A percentile compares a stretch with the other conserved stretches of the same genome.
Conservation (phyloP, 2,329 filamentous ascomycete genomes). For the Beauveria sp. region DNA sequence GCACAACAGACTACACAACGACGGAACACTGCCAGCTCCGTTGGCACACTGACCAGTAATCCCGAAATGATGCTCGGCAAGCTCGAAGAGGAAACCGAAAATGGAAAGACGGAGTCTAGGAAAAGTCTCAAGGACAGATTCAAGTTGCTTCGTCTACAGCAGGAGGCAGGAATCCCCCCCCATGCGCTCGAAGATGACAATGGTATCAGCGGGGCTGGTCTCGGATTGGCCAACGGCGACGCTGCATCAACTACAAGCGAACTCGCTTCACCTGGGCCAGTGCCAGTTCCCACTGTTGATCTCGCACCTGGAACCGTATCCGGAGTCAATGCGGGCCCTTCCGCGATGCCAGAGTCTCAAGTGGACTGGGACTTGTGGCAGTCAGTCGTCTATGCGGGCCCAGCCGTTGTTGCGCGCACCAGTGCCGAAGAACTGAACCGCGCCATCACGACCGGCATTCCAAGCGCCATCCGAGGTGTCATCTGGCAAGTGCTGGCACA, state of each 20-base stretch:
- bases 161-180: slow-evolving; percentile 55
- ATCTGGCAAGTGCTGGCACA: slow-evolving; percentile 97
- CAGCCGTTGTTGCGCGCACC: slow-evolving; percentile 76
- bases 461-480: slow-evolving; percentile 90
- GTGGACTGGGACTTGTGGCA: slow-evolving; percentile 99
- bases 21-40: slow-evolving; percentile 72
- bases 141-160: slow-evolving; percentile 66
- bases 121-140: slow-evolving; percentile 72
- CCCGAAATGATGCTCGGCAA: slow-evolving; percentile 71
- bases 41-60: slow-evolving; percentile 72
- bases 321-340: slow-evolving; percentile 69
- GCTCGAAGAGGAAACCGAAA: slow-evolving; percentile 61
- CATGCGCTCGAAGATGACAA: slow-evolving; percentile 48
- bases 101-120: slow-evolving; percentile 40
- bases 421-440: slow-evolving; percentile 84
- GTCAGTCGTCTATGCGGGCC: slow-evolving; percentile 87
- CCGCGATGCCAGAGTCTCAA: slow-evolving; percentile 59
- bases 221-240: slow-evolving; percentile 17
- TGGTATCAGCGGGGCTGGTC: slow-evolving; percentile 14
- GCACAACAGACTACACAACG: slow-evolving; percentile 31
- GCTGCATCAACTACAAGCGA: slow-evolving; percentile 23
- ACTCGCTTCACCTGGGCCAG: slow-evolving; percentile 27
- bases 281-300: slow-evolving; percentile 59
- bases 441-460: slow-evolving; percentile 89
- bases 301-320: slow-evolving; percentile 80